Conservation (phyloP, 106 monocot genomes). For the Acorus calamus region DNA sequence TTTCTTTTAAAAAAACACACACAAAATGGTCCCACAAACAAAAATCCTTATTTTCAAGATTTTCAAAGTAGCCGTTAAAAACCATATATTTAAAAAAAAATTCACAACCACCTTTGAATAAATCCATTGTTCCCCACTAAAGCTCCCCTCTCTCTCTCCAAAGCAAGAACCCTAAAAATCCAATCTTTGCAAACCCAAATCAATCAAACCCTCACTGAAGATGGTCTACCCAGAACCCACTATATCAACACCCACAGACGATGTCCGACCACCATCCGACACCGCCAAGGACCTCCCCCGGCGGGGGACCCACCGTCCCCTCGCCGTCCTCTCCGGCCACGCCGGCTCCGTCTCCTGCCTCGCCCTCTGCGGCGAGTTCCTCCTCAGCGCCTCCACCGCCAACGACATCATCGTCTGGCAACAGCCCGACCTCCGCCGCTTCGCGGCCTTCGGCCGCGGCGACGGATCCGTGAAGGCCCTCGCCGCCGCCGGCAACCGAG, state of each 20-base stretch:
- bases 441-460: constrained; percentile 53
- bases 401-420: constrained; percentile 66
- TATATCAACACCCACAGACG: neutral
- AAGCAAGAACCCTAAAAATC: no score
- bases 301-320: constrained; percentile 9
- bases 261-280: neutral
- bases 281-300: neutral
- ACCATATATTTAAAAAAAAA: no score
- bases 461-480: constrained; percentile 63
- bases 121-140: no score
- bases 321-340: constrained; percentile 48
- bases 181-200: no score
- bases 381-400: constrained; percentile 60
- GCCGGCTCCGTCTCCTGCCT: constrained; percentile 42
- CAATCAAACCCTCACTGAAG: no score
- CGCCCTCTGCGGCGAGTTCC: constrained; percentile 76
- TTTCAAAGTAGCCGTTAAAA: no score
- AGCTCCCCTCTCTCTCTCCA: no score
- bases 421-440: constrained; percentile 53
- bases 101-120: no score
- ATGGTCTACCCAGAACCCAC: no score
- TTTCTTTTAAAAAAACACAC: no score
- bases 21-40: no score
- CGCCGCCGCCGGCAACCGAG: constrained; percentile 28
- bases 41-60: no score